Conservation (phyloP, 768 basidiomycete genomes). For the Boletus coccyginus region DNA sequence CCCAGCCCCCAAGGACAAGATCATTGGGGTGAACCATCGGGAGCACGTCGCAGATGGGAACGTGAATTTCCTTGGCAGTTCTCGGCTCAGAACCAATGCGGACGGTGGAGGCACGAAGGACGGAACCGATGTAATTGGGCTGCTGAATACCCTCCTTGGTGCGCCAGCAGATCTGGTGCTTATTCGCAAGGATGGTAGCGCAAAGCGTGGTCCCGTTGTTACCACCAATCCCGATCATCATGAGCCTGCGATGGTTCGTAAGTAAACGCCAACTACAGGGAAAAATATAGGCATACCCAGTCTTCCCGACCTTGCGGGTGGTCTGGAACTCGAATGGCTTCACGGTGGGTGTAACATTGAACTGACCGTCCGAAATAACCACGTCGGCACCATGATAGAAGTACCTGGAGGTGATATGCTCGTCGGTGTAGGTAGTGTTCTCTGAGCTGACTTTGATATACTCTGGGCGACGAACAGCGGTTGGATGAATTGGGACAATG, state of each 20-base stretch:
- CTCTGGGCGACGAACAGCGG: conserved; percentile 73
- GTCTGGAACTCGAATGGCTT: conserved; percentile 92
- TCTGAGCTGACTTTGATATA: conserved; percentile 79
- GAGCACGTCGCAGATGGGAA: conserved; percentile 88
- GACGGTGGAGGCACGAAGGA: conserved; percentile 94
- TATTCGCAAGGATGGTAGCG: conserved; percentile 95
- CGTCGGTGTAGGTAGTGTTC: conserved; percentile 77
- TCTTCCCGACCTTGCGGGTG: conserved; percentile 78
- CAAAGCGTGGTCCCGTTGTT: conserved; percentile 96
- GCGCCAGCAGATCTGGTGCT: conserved; percentile 90
- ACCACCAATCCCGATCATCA: conserved; percentile 96
- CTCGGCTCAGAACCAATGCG: conserved; percentile 79
- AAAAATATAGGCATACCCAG: conserved; percentile 63
- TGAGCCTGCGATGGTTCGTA: conserved; percentile 51
- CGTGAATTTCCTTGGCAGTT: conserved; percentile 86
- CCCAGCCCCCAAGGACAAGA: conserved; percentile 97
- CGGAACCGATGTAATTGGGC: conserved; percentile 97
- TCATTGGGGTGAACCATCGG: conserved; percentile 99
- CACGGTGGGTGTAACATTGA: conserved; percentile 74
- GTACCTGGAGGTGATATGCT: conserved; percentile 81
- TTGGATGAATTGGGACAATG: conserved; percentile 74
- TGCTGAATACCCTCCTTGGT: conserved; percentile 90
- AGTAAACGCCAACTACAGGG: conserved; percentile 6
- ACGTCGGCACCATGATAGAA: conserved; percentile 76
- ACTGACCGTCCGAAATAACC: conserved; percentile 67